Percentiles rank a stretch among this genome's conserved stretches.
phyloP scores from a whole-genome alignment of 805 yeast species.

The Candida chauliodis region DNA sequence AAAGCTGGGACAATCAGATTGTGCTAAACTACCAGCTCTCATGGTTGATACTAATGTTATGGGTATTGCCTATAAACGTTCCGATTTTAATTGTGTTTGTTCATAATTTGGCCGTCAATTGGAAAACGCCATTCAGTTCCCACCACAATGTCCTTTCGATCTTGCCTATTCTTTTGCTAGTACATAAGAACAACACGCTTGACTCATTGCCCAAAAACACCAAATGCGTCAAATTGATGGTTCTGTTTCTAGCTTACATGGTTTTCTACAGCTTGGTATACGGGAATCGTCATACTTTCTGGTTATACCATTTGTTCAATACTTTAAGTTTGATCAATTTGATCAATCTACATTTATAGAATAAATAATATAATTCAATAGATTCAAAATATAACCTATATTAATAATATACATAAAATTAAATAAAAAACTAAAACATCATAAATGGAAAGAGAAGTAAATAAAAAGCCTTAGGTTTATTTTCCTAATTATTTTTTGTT shows the following conservation, averaged over 20 bases:
- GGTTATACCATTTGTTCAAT: slow-evolving; percentile 77
- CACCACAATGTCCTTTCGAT: slow-evolving; percentile 82
- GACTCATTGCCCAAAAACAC: slow-evolving; percentile 39
- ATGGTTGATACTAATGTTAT: slow-evolving; percentile 61
- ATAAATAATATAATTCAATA: background rate
- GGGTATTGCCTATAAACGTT: slow-evolving; percentile 74
- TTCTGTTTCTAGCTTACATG: slow-evolving; percentile 36
- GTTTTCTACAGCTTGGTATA: slow-evolving; percentile 61
- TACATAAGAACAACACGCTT: slow-evolving; percentile 44
- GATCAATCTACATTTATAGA: background rate
- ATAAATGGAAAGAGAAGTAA: slow-evolving; percentile 8
- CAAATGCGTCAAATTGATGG: slow-evolving; percentile 7
- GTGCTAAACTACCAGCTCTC: slow-evolving; percentile 61
- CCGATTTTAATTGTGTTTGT: slow-evolving; percentile 80
- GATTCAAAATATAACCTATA: slow-evolving; percentile 10
- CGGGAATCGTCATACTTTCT: slow-evolving; percentile 80
- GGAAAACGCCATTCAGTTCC: slow-evolving; percentile 83
- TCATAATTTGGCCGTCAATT: slow-evolving; percentile 70
- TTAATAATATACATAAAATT: slow-evolving; percentile 8
- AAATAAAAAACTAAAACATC: slow-evolving; percentile 9
- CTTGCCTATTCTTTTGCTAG: slow-evolving; percentile 63
- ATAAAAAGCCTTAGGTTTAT: background rate
- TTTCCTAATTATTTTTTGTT: background rate
- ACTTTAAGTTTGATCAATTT: slow-evolving; percentile 47
- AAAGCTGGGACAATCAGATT: slow-evolving; percentile 16